Conservation (phyloP, 495 filamentous ascomycete genomes). For the Hypoxylon fragiforme region DNA sequence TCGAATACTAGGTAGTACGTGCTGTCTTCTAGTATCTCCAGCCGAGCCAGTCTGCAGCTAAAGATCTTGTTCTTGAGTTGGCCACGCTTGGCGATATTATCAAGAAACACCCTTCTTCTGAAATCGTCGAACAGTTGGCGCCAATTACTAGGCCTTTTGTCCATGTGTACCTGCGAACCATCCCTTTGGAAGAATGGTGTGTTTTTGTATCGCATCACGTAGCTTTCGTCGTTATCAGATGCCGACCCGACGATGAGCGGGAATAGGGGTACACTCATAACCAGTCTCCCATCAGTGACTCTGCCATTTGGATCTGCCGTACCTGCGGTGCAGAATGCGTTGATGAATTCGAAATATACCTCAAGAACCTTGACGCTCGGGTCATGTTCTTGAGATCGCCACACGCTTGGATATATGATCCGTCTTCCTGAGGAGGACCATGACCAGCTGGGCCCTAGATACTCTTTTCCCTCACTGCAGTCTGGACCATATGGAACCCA, state of each 20-base stretch:
- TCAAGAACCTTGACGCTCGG: not conserved
- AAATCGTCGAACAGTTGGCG: not conserved
- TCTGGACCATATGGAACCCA: conserved; percentile 4
- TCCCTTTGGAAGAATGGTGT: conserved; percentile 2
- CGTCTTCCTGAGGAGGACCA: conserved; percentile 1
- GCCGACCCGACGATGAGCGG: not conserved
- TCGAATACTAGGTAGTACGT: not conserved
- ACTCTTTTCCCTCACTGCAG: not conserved
- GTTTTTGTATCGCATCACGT: not conserved
- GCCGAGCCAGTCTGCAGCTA: not conserved
- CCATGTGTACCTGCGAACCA: not conserved
- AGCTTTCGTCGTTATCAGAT: not conserved
- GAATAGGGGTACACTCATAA: not conserved
- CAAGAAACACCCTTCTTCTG: not conserved
- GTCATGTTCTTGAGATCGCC: not conserved
- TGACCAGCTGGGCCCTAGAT: not conserved
- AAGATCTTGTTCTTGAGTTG: not conserved
- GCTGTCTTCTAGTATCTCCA: conserved; percentile 1
- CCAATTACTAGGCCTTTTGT: not conserved
- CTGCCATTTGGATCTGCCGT: conserved; percentile 1
- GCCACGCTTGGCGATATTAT: not conserved
- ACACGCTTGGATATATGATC: not conserved
- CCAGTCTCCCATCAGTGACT: not conserved
- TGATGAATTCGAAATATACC: not conserved
- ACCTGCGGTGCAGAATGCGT: not conserved